phyloP scores from a whole-genome alignment of 2,329 filamentous ascomycete genomes.

The Sporothrix variecibatus region DNA sequence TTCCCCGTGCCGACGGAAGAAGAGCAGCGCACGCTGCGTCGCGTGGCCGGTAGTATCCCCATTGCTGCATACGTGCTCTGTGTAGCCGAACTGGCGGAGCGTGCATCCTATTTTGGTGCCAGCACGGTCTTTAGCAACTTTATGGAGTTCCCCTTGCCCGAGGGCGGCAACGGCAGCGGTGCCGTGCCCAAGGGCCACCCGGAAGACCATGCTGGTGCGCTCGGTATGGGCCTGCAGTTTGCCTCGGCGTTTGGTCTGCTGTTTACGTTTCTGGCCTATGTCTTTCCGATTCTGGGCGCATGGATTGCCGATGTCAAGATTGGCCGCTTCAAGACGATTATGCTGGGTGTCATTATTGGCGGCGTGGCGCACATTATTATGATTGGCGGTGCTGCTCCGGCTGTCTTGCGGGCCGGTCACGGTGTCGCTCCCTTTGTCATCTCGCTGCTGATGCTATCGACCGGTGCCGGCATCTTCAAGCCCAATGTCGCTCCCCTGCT shows the following conservation, averaged over 20 bases:
- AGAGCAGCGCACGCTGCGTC: neutral
- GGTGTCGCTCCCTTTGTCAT: constrained; percentile 62
- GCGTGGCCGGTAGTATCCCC: neutral
- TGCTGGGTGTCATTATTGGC: constrained; percentile 55
- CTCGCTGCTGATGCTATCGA: constrained; percentile 64
- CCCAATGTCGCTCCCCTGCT: constrained; percentile 53
- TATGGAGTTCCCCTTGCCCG: constrained; percentile 55
- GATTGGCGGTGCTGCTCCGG: constrained; percentile 62
- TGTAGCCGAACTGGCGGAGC: constrained; percentile 44
- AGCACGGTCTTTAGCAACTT: constrained; percentile 57
- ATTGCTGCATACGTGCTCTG: neutral
- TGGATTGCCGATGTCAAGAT: constrained; percentile 65
- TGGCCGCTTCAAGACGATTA: constrained; percentile 68
- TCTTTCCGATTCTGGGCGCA: constrained; percentile 53
- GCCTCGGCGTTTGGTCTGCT: constrained; percentile 49
- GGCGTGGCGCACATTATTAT: constrained; percentile 66
- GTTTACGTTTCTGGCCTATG: constrained; percentile 52
- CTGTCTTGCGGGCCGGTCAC: constrained; percentile 53
- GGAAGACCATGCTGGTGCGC: neutral
- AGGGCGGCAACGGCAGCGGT: constrained; percentile 40
- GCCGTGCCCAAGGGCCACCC: constrained; percentile 36
- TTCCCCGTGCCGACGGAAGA: neutral
- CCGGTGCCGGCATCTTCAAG: constrained; percentile 73
- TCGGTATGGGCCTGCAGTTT: constrained; percentile 37
- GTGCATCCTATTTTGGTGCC: constrained; percentile 56